A percentile compares a stretch with the other conserved stretches of the same genome.
Evolutionary conservation across 192 early-diverging fungal species (phyloP).

Genomic region (Entomortierella chlamydospora): DNA sequence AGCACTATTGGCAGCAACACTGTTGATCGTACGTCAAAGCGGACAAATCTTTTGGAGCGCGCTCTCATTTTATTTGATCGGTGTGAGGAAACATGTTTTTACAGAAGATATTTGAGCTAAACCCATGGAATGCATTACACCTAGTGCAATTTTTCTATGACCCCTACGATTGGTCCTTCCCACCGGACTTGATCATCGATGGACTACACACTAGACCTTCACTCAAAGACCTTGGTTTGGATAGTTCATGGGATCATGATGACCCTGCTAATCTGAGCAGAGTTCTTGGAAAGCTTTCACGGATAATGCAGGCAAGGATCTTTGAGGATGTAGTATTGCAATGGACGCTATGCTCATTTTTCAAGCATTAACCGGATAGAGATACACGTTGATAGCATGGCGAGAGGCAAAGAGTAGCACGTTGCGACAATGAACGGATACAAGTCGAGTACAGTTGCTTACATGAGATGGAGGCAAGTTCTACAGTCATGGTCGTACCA

Average conservation of each 20-base stretch:
- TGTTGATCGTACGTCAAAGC: slow-evolving; percentile 23
- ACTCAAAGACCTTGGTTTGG: slow-evolving; percentile 31
- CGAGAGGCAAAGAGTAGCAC: slow-evolving; percentile 32
- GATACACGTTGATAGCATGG: slow-evolving; percentile 17
- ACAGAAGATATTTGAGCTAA: background rate
- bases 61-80: slow-evolving; percentile 1
- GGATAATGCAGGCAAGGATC: slow-evolving; percentile 39
- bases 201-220: slow-evolving; percentile 22
- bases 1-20: slow-evolving; percentile 39
- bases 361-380: background rate
- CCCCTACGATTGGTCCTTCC: slow-evolving; percentile 49
- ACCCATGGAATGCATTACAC: background rate
- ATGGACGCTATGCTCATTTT: background rate
- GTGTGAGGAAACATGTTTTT: background rate
- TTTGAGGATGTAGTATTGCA: background rate
- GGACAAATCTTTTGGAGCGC: background rate
- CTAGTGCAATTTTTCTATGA: slow-evolving; percentile 45
- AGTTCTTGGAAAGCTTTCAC: slow-evolving; percentile 32
- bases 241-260: slow-evolving; percentile 34
- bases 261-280: slow-evolving; percentile 35
- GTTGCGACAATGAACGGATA: slow-evolving; percentile 45
- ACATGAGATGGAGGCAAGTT: slow-evolving; percentile 23
- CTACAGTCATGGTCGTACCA: background rate
- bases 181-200: slow-evolving; percentile 41
- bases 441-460: slow-evolving; percentile 46